A percentile compares a stretch with the other conserved stretches of the same genome.
Evolutionary conservation across 805 yeast species (phyloP).

Genomic region (Sporopachydermia lactativora): DNA sequence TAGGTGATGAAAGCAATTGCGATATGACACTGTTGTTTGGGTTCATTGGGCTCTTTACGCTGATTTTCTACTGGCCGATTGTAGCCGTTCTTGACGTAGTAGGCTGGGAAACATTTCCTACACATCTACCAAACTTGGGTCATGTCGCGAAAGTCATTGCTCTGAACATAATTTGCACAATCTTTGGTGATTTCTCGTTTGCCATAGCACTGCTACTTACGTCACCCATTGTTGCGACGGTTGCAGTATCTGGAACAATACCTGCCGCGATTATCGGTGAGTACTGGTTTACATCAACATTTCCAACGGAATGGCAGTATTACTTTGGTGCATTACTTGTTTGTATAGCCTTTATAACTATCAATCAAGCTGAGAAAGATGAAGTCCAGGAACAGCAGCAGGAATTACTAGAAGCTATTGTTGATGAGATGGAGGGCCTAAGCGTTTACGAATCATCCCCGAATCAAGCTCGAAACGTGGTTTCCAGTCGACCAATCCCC

Average conservation of each 20-base stretch:
- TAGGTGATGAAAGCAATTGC: constrained; percentile 58
- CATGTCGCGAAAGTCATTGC: constrained; percentile 39
- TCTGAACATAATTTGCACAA: constrained; percentile 62
- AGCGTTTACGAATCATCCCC: too few relatives aligned
- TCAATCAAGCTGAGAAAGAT: constrained; percentile 65
- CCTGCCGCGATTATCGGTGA: constrained; percentile 94
- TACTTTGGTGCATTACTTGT: constrained; percentile 71
- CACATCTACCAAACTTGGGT: constrained; percentile 50
- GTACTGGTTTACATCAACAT: constrained; percentile 19
- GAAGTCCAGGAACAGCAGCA: constrained; percentile 23
- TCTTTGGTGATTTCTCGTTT: constrained; percentile 89
- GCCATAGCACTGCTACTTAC: constrained; percentile 89
- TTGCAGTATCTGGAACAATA: constrained; percentile 84
- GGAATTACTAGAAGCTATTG: constrained; percentile 3
- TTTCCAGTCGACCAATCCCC: constrained; percentile 2
- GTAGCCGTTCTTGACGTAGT: constrained; percentile 46
- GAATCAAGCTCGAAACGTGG: too few relatives aligned
- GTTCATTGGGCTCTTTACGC: constrained; percentile 78
- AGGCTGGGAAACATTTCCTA: constrained; percentile 40
- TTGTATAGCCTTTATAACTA: constrained; percentile 67
- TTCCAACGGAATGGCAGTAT: constrained; percentile 23
- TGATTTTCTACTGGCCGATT: constrained; percentile 71
- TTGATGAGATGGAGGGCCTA: neutral
- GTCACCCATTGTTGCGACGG: constrained; percentile 88
- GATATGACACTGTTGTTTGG: constrained; percentile 89